Base-by-base conservation (phyloP, 139 green algal species). In the Parachlorella kessleri region DNA sequence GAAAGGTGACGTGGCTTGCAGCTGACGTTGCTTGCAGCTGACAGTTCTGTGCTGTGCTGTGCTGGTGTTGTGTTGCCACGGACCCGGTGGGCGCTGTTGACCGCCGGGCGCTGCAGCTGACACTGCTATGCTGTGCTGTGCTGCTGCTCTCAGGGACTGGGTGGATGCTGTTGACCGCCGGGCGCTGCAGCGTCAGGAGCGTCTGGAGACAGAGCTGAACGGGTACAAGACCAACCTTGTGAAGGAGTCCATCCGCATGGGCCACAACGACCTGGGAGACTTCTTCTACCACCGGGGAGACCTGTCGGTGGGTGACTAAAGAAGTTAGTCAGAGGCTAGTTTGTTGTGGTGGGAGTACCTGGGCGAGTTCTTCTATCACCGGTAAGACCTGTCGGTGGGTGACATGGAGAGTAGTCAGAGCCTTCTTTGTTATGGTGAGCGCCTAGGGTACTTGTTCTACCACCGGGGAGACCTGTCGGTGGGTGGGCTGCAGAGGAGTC, bases 171-270 rank as follows among this genome's bases (percentile, higher is more conserved):
- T 86, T 33, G 88, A 96, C 2, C 35, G 72, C 28, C n/a, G 65
- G 10, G 83, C 85, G 2, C 53, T 40, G 0, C 36, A 76, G 39
- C 73, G 75, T 48, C 88, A 90, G 76, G 90, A 95, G 73, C 78
- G 83, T 35, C 80, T 98, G n/a, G 92, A 98, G 76, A 55, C 37
- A 35, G 92, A 97, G 76, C 90, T 98, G 55, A 80, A 85, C 32
- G 75, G 79, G 38, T 89, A 83, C 84, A 94, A 94, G 80, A 89
- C 85, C 37, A 98, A 97, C 75, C 77, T 98, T 64, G 92, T 97
- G 64, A 98, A 98, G 90, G 95, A 98, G 84, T 88, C 73, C 75
- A 97, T 99, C 69, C 90, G 95, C 55, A 93, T 97, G 88, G 90
- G 90, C 1, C 93, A 98, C 86, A 93, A 91, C 41, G 92, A 95